Base-by-base conservation (phyloP, 169 alveolate species). In the Fabrea salina region DNA sequence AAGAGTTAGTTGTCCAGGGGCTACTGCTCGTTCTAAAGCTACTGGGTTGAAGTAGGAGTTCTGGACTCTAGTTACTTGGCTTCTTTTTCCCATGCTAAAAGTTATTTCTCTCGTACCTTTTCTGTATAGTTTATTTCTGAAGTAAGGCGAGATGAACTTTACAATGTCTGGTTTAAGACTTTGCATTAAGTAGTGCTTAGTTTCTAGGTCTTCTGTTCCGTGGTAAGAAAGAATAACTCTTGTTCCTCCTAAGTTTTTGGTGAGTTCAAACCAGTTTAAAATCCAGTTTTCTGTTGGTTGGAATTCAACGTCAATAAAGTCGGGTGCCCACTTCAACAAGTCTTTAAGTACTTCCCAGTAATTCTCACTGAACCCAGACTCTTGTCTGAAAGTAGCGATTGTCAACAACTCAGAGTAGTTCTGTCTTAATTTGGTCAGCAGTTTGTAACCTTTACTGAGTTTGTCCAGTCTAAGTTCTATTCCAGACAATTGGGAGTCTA, bases 241-340 rank as follows among this genome's bases (percentile, higher is more conserved):
- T 16, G 50, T 27, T 2, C 37, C 11, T 30, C n/a, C 19, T 1
- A 16, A 25, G 13, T 27, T 16, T 37, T 30, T 16, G n/a, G 8
- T 16, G 22, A 61, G 39, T n/a, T 27, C 22, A 8, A 16, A 7
- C 2, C 13, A 61, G 25, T 61, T 61, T 16, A 16, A 16, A 7
- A 16, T 8, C 49, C 74, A 61, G 1, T 61, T 27, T n/a, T 8
- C 3, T 32, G 41, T 30, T 8, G 50, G 50, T 27, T 27, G 54
- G 32, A 33, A 61, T 30, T 61, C 41, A 32, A 61, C 74, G 32
- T 61, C 74, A 33, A 61, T 61, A 5, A 61, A 61, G 50, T 61
- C 74, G 11, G 74, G 74, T 11, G 32, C 0, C 16, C 11, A 72
- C 27, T 3, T 11, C 0, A n/a, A 0, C 33, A 47, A 5, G 19